phyloP scores from a whole-genome alignment of 1,284 basidiomycete genomes.

The Ganoderma boninense region DNA sequence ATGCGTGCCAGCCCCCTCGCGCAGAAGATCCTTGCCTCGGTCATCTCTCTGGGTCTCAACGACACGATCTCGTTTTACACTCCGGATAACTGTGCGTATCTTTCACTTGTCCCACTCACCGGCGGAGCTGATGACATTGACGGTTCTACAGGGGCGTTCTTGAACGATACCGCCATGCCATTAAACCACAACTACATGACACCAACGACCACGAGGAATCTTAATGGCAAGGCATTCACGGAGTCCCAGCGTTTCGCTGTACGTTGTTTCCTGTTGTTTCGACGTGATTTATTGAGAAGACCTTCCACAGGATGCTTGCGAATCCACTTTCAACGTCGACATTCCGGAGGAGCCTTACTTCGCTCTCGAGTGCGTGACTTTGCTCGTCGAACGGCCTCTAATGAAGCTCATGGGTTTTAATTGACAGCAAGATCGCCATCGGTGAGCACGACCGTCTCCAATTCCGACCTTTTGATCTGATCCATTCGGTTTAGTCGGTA shows the following conservation, averaged over 20 bases:
- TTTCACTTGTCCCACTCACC: no score
- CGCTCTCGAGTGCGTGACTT: slow-evolving; percentile 51
- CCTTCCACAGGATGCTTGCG: slow-evolving; percentile 43
- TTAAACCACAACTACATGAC: slow-evolving; percentile 56
- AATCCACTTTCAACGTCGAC: slow-evolving; percentile 46
- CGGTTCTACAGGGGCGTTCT: slow-evolving; percentile 53
- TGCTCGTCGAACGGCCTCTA: neutral
- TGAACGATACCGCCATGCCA: slow-evolving; percentile 57
- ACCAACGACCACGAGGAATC: slow-evolving; percentile 52
- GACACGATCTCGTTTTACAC: slow-evolving; percentile 52
- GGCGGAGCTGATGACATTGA: neutral
- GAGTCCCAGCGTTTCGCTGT: slow-evolving; percentile 68
- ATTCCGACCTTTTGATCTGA: neutral
- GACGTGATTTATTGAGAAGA: neutral
- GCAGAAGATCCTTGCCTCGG: slow-evolving; percentile 60
- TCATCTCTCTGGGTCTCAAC: slow-evolving; percentile 55
- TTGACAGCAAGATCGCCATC: slow-evolving; percentile 58
- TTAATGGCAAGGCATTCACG: slow-evolving; percentile 59
- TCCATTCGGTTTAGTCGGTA: slow-evolving; percentile 41
- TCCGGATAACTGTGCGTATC: slow-evolving; percentile 54
- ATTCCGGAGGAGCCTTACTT: slow-evolving; percentile 64
- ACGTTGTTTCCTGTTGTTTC: slow-evolving; percentile 25
- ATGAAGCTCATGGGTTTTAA: neutral
- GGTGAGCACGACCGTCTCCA: slow-evolving; percentile 42
- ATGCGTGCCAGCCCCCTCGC: slow-evolving; percentile 62